Conservation (phyloP, 2,329 filamentous ascomycete species). For the Seiridium cupressi region DNA sequence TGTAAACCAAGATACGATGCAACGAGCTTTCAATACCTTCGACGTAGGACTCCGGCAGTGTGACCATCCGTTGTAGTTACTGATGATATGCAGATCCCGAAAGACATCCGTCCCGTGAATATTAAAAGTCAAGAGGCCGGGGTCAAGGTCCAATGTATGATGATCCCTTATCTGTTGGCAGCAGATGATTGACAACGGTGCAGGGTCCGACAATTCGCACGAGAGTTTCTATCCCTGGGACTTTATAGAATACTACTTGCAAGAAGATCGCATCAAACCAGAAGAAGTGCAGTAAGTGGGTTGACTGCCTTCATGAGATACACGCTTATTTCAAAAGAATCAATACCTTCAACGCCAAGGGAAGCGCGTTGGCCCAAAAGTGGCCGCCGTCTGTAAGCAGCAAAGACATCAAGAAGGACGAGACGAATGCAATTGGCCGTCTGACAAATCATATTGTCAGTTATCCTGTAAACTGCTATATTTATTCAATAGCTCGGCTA, state of each 20-base stretch:
- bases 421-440: constrained; percentile 53
- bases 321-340: constrained; percentile 11
- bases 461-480: background rate
- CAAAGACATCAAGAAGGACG: constrained; percentile 55
- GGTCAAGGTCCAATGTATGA: constrained; percentile 48
- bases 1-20: constrained; percentile 68
- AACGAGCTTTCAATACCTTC: constrained; percentile 68
- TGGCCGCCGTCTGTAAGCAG: constrained; percentile 60
- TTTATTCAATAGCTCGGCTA: background rate
- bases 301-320: background rate
- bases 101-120: constrained; percentile 34
- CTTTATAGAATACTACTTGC: constrained; percentile 54
- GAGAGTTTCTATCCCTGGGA: constrained; percentile 63
- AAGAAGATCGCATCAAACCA: constrained; percentile 26
- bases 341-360: constrained; percentile 25
- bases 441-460: constrained; percentile 63
- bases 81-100: constrained; percentile 38
- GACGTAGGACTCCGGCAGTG: constrained; percentile 39
- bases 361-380: constrained; percentile 29
- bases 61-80: no score
- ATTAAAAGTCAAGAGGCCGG: constrained; percentile 32
- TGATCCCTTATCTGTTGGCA: background rate
- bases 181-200: background rate
- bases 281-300: constrained; percentile 31
- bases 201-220: constrained; percentile 69